These are phyloP conservation scores for Persicaria maculosa DNA, from an alignment of 148 eudicot species.

Conservation along the genomic window DNA sequence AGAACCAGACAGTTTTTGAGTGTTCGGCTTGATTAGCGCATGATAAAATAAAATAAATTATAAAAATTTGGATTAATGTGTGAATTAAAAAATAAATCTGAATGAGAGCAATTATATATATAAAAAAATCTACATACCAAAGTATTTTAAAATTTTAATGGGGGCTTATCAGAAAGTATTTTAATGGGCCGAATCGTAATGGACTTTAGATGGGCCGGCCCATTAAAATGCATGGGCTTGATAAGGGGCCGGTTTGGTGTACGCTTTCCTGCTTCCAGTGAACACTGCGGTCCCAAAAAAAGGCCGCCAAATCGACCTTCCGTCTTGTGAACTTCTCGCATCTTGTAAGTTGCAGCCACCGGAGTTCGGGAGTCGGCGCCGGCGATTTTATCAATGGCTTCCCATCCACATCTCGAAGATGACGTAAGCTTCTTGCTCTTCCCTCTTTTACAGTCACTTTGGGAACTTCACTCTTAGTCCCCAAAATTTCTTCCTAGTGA, in stretches of 20 bases:
- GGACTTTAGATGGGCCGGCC: neutral
- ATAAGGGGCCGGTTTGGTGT: neutral
- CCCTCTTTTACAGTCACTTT: neutral
- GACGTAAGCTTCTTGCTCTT: neutral
- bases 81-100: no score
- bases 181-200: neutral
- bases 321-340: neutral
- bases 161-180: neutral
- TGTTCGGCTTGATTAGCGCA: no score
- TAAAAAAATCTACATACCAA: no score
- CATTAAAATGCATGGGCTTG: neutral
- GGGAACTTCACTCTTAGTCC: neutral
- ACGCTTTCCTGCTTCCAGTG: neutral
- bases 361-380: slow-evolving; percentile 13
- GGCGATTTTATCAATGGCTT: slow-evolving; percentile 10
- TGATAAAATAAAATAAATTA: no score
- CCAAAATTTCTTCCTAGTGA: neutral
- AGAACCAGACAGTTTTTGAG: no score
- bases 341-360: neutral
- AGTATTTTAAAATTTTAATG: no score
- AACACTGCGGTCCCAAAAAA: neutral
- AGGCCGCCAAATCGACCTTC: neutral
- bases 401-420: slow-evolving; percentile 10
- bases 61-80: no score
- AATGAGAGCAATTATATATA: no score